Percentiles rank a stretch among this genome's conserved stretches.
Conservation (phyloP, 768 basidiomycete species). For the Lentinula raphanica region DNA sequence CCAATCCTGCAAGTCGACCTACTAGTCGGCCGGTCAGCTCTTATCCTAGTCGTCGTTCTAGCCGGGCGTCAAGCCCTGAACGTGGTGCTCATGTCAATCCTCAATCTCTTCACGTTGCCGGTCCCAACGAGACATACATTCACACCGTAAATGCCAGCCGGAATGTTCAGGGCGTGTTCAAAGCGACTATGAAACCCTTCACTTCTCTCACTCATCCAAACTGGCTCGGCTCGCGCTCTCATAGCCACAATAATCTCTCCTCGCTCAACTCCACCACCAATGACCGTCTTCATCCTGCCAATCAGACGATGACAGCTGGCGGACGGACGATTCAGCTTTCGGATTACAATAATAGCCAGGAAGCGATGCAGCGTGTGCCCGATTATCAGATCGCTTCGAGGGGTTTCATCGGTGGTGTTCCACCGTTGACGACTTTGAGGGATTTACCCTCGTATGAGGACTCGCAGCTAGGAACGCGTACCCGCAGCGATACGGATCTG, state of each 20-base stretch:
- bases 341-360: slow-evolving; percentile 20
- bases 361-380: slow-evolving; percentile 64
- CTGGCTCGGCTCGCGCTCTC: slow-evolving; percentile 35
- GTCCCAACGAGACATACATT: slow-evolving; percentile 43
- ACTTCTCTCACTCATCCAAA: slow-evolving; percentile 40
- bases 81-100: slow-evolving; percentile 17
- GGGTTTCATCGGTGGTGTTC: slow-evolving; percentile 90
- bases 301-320: slow-evolving; percentile 10
- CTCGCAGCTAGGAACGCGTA: slow-evolving; percentile 20
- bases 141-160: slow-evolving; percentile 50
- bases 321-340: slow-evolving; percentile 8
- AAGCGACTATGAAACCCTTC: slow-evolving; percentile 60
- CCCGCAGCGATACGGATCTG: slow-evolving; percentile 1
- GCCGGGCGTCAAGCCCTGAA: slow-evolving; percentile 59
- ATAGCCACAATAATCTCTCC: slow-evolving; percentile 24
- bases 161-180: slow-evolving; percentile 46
- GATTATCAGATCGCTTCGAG: slow-evolving; percentile 79
- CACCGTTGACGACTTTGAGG: slow-evolving; percentile 68
- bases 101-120: slow-evolving; percentile 13
- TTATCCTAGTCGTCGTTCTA: slow-evolving; percentile 30
- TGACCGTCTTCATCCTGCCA: slow-evolving; percentile 3
- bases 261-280: slow-evolving; percentile 10
- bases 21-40: slow-evolving; percentile 18
- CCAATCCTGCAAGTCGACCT: slow-evolving; percentile 18
- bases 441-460: slow-evolving; percentile 90